Evolutionary conservation across 352 stramenopile species (phyloP), one percentile per base, ranked within the genome.

Genomic region (Globisporangium lucens): DNA sequence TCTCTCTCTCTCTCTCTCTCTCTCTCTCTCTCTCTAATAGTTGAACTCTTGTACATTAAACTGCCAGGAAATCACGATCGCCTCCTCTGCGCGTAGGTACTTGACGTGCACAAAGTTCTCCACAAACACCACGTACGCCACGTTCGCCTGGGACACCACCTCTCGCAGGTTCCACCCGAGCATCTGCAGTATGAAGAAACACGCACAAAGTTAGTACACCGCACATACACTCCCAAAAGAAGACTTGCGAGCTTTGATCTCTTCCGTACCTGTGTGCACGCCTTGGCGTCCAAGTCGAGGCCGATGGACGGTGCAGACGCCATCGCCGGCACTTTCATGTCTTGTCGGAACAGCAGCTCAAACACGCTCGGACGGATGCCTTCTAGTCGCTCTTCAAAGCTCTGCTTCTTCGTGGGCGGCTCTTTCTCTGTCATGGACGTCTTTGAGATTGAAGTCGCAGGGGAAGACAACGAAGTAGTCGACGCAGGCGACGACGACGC

Each of bases 281-380:
- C 46, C 41, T 79, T 83, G 22, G 71, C 62, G 65, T 87, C 74
- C 55, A 89, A 68, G 20, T 85, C 71, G 41, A 86, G 61, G 20
- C 78, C 77, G 38, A 82, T 68, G 17, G 66, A 72, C 9, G 68
- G 49, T 1, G 70, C 63, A 3, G 75, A 68, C 10, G 71, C 67
- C 38, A 75, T 72, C 17, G 68, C 61, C 35, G 81, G 74, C 30
- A 70, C 67, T 41, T 70, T 82, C 51, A 72, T 80, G 30, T 85
- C 73, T 43, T 82, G 80, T 33, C 75, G 76, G 60, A 88, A 85
- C 24, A 93, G 56, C 33, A 89, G 61, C 55, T 84, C 82, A 66
- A 90, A 89, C 8, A 84, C 72, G 36, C 79, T 89, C 15, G 73
- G 71, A 33, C 82, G 80, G 4, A 93, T 75, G n/a, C 84, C 84